A percentile compares a stretch with the other conserved stretches of the same genome.
Conservation (phyloP, 148 eudicot species). For the Chenopodium formosanum region DNA sequence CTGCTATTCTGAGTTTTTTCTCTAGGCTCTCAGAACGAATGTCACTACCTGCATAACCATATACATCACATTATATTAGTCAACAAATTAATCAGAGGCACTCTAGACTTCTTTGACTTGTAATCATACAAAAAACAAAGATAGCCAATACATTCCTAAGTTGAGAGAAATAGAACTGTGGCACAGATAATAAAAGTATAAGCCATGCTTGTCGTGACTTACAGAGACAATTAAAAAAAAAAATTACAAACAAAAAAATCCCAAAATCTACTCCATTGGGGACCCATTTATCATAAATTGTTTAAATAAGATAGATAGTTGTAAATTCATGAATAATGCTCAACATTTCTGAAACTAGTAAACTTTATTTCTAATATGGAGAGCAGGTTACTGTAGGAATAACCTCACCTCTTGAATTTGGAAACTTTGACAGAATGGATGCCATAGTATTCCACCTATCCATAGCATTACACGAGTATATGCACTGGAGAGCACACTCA, state of each 20-base stretch:
- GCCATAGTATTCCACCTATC: slow-evolving; percentile 93
- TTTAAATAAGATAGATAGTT: not conserved
- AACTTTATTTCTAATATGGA: slow-evolving; percentile 12
- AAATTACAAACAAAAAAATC: not conserved
- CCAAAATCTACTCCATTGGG: not conserved
- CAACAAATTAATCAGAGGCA: slow-evolving; percentile 15
- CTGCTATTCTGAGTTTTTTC: slow-evolving; percentile 66
- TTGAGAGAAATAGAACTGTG: not conserved
- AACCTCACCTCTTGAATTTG: slow-evolving; percentile 57
- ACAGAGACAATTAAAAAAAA: not conserved
- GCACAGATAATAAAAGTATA: not conserved
- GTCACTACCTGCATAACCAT: slow-evolving; percentile 50
- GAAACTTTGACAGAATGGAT: slow-evolving; percentile 73
- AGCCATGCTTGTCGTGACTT: not conserved
- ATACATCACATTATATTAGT: slow-evolving; percentile 14
- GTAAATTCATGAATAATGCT: not conserved
- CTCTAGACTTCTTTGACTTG: not conserved
- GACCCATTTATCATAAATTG: not conserved
- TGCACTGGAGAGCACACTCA: slow-evolving; percentile 83
- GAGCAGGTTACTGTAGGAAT: slow-evolving; percentile 4
- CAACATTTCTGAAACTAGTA: not conserved
- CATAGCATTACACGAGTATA: slow-evolving; percentile 58
- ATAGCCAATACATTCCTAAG: not conserved
- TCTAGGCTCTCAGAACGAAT: slow-evolving; percentile 46
- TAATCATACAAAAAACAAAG: not conserved